phyloP scores from a whole-genome alignment of 2,329 filamentous ascomycete genomes.

The Penicillium occitanis region DNA sequence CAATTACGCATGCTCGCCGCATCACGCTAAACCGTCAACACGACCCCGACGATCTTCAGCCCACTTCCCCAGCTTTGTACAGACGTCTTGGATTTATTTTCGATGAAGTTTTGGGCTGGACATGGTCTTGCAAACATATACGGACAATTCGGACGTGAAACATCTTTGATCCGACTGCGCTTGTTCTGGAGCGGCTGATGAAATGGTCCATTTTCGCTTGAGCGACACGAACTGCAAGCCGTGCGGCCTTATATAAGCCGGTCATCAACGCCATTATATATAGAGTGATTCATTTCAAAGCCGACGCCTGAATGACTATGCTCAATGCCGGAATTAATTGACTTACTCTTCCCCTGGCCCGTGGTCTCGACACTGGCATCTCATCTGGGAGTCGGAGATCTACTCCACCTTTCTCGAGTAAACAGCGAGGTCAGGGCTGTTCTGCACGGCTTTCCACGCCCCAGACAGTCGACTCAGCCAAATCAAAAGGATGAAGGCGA shows the following conservation, averaged over 20 bases:
- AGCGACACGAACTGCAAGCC: neutral
- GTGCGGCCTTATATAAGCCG: neutral
- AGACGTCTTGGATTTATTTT: neutral
- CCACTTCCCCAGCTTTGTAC: neutral
- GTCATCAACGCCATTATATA: neutral
- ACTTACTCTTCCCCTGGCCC: conserved; percentile 31
- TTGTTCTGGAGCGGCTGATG: neutral
- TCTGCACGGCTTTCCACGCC: conserved; percentile 31
- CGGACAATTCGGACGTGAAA: neutral
- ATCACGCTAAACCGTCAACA: conserved; percentile 1
- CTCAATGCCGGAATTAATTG: conserved; percentile 25
- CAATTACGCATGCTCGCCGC: conserved; percentile 5
- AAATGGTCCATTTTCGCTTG: neutral
- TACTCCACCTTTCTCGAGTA: conserved; percentile 30
- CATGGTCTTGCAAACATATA: neutral
- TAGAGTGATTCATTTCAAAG: neutral
- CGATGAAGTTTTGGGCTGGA: neutral
- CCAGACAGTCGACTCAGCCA: neutral
- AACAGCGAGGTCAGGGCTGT: conserved; percentile 28
- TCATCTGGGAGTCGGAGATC: conserved; percentile 30
- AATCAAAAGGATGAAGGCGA: neutral
- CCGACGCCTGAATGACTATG: neutral
- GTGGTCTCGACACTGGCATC: conserved; percentile 27
- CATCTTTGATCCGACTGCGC: neutral
- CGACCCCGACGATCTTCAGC: conserved; percentile 6